Base-by-base conservation (phyloP, 306 rosid species). In the Rosa multiflora region DNA sequence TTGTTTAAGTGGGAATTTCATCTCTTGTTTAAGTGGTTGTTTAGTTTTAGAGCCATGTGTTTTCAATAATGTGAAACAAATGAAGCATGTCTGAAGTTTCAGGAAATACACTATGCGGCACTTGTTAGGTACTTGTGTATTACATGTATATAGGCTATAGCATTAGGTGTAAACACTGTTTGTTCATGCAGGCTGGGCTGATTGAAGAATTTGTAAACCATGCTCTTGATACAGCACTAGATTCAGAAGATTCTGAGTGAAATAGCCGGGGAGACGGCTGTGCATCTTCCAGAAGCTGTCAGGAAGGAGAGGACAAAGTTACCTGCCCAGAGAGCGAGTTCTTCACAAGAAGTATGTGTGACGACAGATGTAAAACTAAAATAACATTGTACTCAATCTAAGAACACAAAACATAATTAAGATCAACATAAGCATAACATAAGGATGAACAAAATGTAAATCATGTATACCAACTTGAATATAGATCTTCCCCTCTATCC, bases 241-340 rank as follows among this genome's bases (percentile, higher is more conserved):
- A 94, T 82, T 89, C 97, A 0, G 98, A 94, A 84, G 98, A 94
- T 94, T 9, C 77, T 91, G 69, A 85, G 91, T 5, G 98, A 82
- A 78, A 80, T 94, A 83, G 95, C 98, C n/a, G 95, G 97, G 4
- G 98, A 93, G 87, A 91, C 92, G 1, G 95, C 97, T 1, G 89
- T 90, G 18, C 85, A 91, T 82, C 98, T 93, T 81, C 95, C 98
- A 10, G 90, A 91, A 85, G 92, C 96, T 64, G 92, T 78, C 20
- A 86, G 90, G 86, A 89, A 88, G 80, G 93, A 87, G 70, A 87
- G 46, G 87, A 52, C 76, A 42, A 90, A 89, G 85, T 77, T 83
- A 32, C 35, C 35, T 32, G 35, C 83, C 46, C 92, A 23, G 26
- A 81, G 81, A 44, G 94, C 90, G 23, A 72, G 86, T 40, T 74